Evolutionary conservation across 2,329 filamentous ascomycete species (phyloP).

Genomic region (Trichoderma afroharzianum): DNA sequence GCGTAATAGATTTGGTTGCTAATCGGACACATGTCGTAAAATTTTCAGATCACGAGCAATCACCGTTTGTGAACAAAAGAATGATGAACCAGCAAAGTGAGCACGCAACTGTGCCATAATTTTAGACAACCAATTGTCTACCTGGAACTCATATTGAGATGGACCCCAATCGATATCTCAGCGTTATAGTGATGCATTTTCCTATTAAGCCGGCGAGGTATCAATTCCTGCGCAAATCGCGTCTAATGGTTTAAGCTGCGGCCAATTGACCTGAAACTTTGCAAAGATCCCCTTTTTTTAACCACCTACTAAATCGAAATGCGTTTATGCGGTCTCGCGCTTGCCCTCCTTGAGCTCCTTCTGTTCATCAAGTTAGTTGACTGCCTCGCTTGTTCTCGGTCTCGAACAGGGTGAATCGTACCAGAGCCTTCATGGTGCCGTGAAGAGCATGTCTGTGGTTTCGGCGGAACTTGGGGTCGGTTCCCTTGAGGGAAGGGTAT

Average conservation of each 20-base stretch:
- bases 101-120: background rate
- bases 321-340: constrained; percentile 71
- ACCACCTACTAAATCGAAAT: background rate
- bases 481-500: constrained; percentile 98
- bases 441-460: constrained; percentile 99
- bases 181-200: constrained; percentile 14
- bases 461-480: constrained; percentile 99
- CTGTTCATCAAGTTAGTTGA: constrained; percentile 49
- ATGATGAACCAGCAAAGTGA: background rate
- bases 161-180: constrained; percentile 10
- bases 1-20: background rate
- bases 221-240: constrained; percentile 15
- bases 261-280: constrained; percentile 1
- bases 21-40: background rate
- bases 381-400: background rate
- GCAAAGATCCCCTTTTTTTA: constrained; percentile 2
- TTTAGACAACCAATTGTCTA: background rate
- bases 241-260: constrained; percentile 8
- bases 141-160: constrained; percentile 3
- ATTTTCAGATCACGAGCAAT: background rate
- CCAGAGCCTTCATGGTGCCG: constrained; percentile 96
- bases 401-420: constrained; percentile 49
- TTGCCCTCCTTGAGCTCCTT: constrained; percentile 98
- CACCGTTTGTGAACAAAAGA: background rate
- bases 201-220: constrained; percentile 8